Evolutionary conservation across 2,329 filamentous ascomycete species (phyloP), one percentile per base, ranked within the genome.

Genomic region (Shiraia bambusicola): DNA sequence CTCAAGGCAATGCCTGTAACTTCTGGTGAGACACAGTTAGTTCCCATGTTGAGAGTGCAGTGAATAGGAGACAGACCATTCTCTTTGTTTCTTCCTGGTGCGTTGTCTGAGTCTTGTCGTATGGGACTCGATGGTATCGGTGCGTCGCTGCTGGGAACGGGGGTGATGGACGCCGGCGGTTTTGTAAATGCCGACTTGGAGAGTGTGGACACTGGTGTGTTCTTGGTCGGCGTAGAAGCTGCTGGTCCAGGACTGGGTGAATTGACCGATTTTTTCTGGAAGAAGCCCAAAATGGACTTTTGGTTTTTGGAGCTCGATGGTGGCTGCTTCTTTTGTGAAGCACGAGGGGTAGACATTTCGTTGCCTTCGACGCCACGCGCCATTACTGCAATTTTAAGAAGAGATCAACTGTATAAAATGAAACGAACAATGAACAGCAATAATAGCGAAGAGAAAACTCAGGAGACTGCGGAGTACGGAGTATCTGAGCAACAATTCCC

Each of bases 61-160:
- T 63, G 49, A 34, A 68, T 63, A 39, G 69, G 76, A 27, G 62
- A 69, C 59, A 72, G 65, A 70, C 74, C 75, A 66, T 76, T 75
- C 57, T 77, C 71, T 57, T 75, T 76, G 67, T 79, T 77, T 67
- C 78, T 66, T 30, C 65, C 76, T 47, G 60, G 52, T 29, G 71
- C 70, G 49, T 71, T 58, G 30, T 65, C 64, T 40, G 74, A 73
- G 41, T 80, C 75, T 49, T 86, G 84, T 55, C 86, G 82, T 49
- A 87, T 82, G 0, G 84, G 86, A 66, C 83, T 86, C 1, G 78
- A 76, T 15, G 82, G 82, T 38, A 85, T 82, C 17, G 81, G 66
- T 26, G 78, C 79, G 69, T 94, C 88, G 69, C 89, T 94, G 67
- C 88, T 95, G 4, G 89, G 86, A 5, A 86, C 79, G 4, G 89